Base-by-base conservation (phyloP, 2,329 filamentous ascomycete species). In the Colletotrichum caudatum region DNA sequence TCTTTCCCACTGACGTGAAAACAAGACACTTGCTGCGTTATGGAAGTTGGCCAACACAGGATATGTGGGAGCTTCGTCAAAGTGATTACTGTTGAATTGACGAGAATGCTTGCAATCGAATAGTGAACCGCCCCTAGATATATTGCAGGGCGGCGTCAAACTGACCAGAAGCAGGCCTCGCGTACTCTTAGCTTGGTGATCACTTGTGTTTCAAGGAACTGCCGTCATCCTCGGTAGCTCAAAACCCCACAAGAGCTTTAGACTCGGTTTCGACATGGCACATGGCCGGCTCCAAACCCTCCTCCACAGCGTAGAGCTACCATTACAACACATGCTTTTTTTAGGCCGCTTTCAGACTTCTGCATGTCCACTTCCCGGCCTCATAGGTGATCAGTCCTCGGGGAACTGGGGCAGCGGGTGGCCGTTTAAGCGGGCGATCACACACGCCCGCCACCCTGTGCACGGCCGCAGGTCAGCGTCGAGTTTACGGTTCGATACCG, bases 61-160 rank as follows among this genome's bases (percentile, higher is more conserved):
- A 23, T 7, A 5, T 2, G 3, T 16, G 3, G 6, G 11, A n/a
- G 2, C 16, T 1, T 2, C 11, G 9, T 7, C 12, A 11, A n/a
- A 8, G 5, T 1, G 5, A 1, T 0, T 5, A n/a, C 29, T 11
- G 16, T 12, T 3, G 8, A n/a, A 1, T 14, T 4, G 4, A 39
- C 8, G 1, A 1, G 1, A 8, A 14, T 23, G 3, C 8, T n/a
- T 26, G 14, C 5, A 23, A 18, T 18, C 18, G 14, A 8, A 8
- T 18, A 29, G 12, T 4, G 23, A 37, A 3, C 4, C 11, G 2
- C 14, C 20, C 29, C 9, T 6, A 7, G 4, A 5, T 20, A 11
- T 4, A 23, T 39, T n/a, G 5, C 5, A 35, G 33, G 33, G 29
- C n/a, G 33, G 33, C 20, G 18, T 1, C 9, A 20, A 14, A 11